Evolutionary conservation across 2,329 filamentous ascomycete genomes (phyloP), one percentile per base, ranked within the genome.

Genomic region (Pseudogymnoascus sp.): DNA sequence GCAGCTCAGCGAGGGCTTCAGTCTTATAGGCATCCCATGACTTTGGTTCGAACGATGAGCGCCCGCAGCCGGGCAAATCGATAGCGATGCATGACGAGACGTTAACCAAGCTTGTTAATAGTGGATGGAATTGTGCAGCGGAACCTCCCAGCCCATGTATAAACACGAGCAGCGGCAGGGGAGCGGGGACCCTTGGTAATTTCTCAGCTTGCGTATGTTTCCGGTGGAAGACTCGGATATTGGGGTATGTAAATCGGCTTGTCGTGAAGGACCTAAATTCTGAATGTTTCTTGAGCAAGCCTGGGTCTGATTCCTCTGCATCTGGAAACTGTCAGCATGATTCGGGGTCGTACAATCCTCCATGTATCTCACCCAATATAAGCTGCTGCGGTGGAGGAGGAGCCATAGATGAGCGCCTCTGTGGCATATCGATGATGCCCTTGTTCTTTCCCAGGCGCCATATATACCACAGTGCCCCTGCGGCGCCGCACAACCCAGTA

Each of bases 111-210:
- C 90, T 94, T 19, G 85, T 88, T 14, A 97, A 77, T 4, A 97
- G 77, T 31, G 89, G 85, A 62, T 90, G 83, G 72, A 97, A 97
- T 71, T 97, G 94, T 10, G 91, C 88, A 23, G 92, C 83, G 0
- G 91, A 96, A 59, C 94, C 94, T n/a, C 93, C 94, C 8, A 97
- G 81, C 1, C 94, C 94, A 71, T 97, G 94, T 63, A 97, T 81
- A 72, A 95, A 96, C 45, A 97, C 92, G 3, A 97, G 78, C 8
- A 99, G 77, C 1, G 94, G 94, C 10, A 97, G 76, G 0, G 90
- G 87, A 0, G 83, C 81, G 1, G 91, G 90, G 65, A 86, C 81
- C 43, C 79, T 82, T 2, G 91, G 91, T 3, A 97, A 81, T 73
- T 94, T 90, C 64, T 87, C 83, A n/a, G 87, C 85, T 71, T 97